Percentiles rank a stretch among this genome's conserved stretches.
These are phyloP conservation scores for Boletellus dicymbophilus DNA, from an alignment of 1,284 basidiomycete species.

Conservation along the genomic window DNA sequence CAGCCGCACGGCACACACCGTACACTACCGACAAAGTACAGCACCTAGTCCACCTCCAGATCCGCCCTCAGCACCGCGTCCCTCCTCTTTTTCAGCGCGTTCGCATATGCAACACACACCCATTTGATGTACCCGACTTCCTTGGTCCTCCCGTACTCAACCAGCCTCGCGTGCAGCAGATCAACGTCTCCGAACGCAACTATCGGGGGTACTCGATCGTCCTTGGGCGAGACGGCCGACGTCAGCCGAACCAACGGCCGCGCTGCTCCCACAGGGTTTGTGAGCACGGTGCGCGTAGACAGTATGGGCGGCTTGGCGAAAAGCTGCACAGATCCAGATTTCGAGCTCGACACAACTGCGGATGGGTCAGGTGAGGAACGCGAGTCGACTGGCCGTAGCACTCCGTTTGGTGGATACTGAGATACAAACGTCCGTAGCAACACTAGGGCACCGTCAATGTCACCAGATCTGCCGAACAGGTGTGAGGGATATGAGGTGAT, in stretches of 20 bases:
- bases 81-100: constrained; percentile 59
- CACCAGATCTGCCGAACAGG: constrained; percentile 42
- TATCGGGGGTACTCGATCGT: constrained; percentile 70
- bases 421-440: constrained; percentile 56
- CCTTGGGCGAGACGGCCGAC: constrained; percentile 52
- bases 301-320: constrained; percentile 45
- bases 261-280: constrained; percentile 33
- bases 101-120: constrained; percentile 66
- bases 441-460: constrained; percentile 52
- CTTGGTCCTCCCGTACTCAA: constrained; percentile 40
- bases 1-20: constrained; percentile 19
- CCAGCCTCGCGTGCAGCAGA: constrained; percentile 63
- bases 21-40: too few species aligned
- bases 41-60: constrained; percentile 13
- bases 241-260: constrained; percentile 68
- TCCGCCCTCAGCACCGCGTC: constrained; percentile 43
- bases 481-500: not conserved
- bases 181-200: constrained; percentile 68
- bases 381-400: constrained; percentile 13
- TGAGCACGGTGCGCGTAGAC: constrained; percentile 55
- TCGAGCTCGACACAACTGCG: not conserved
- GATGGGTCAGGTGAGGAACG: not conserved
- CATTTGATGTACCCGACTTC: constrained; percentile 66
- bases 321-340: constrained; percentile 8
- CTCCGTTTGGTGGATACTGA: constrained; percentile 56